Percentiles rank a stretch among this genome's conserved stretches.
These are phyloP conservation scores for Gossypium aridum DNA, from an alignment of 441 rosid genomes.

Conservation along the genomic window DNA sequence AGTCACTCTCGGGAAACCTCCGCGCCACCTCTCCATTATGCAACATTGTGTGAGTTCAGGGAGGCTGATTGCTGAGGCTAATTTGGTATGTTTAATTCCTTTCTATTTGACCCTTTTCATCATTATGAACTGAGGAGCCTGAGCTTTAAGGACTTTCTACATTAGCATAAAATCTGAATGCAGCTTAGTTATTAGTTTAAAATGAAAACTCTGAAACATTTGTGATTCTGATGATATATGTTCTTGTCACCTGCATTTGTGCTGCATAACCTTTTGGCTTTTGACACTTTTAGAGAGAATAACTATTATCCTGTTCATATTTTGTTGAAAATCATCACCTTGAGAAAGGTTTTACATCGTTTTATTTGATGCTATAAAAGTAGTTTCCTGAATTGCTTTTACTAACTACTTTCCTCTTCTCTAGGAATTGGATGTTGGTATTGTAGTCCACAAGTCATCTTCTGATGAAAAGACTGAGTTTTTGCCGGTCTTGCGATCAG, in stretches of 20 bases:
- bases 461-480: constrained; percentile 51
- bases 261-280: not conserved
- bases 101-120: not conserved
- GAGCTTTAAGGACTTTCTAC: not conserved
- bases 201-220: not conserved
- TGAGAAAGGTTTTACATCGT: not conserved
- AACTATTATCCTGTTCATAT: not conserved
- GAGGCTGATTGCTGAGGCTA: constrained; percentile 44
- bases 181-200: not conserved
- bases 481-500: constrained; percentile 66
- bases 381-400: not conserved
- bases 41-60: constrained; percentile 39
- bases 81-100: constrained; percentile 34
- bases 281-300: not conserved
- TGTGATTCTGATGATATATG: not conserved
- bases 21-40: constrained; percentile 50
- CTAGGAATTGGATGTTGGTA: constrained; percentile 66
- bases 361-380: not conserved
- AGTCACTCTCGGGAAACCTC: constrained; percentile 68
- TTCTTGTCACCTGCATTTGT: not conserved
- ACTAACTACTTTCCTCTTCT: constrained; percentile 18
- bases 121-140: not conserved
- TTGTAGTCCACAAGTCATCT: constrained; percentile 39
- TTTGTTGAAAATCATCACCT: not conserved
- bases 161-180: not conserved